Base-by-base conservation (phyloP, 805 yeast genomes). In the Alloascoidea hylecoeti region DNA sequence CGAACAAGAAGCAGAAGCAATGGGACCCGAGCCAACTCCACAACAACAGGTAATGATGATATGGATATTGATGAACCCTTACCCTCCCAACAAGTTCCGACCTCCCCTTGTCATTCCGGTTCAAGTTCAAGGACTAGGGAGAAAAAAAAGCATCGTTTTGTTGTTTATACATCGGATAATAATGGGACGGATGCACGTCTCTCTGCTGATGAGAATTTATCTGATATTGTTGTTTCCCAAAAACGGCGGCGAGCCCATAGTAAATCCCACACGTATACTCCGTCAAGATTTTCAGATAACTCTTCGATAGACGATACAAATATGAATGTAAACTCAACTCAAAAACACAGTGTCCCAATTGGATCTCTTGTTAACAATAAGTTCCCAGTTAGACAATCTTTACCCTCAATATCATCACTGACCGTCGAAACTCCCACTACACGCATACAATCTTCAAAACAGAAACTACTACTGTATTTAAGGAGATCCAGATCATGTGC, bases 401-500 rank as follows among this genome's bases (percentile, higher is more conserved):
- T 23, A n/a, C 30, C n/a, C 13, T 23, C 30, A 23, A 23, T 23
- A 9, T 23, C 30, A 23, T 9, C 30, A 9, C n/a, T 23, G 30
- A 23, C 30, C 13, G n/a, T 23, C n/a, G 30, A 23, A 9, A n/a
- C 13, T 9, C n/a, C 30, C n/a, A n/a, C 13, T n/a, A 23, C 30
- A 9, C 30, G 30, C 30, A 23, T 23, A 9, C 30, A 23, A n/a
- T 9, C 30, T 9, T 23, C 30, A 23, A 23, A 23, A n/a, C 30
- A 23, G 30, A 23, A 23, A n/a, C 30, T 23, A n/a, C 30, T 23
- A 9, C n/a, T n/a, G 9, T 23, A 9, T 23, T n/a, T 23, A 9
- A 23, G n/a, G 45, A 65, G 72, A 36, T 78, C 86, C 4, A 70
- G 70, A 42, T 67, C 80, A 16, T 78, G 85, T 46, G 61, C 69